Conservation (phyloP, 768 basidiomycete species). For the Tephrocybe sp. region DNA sequence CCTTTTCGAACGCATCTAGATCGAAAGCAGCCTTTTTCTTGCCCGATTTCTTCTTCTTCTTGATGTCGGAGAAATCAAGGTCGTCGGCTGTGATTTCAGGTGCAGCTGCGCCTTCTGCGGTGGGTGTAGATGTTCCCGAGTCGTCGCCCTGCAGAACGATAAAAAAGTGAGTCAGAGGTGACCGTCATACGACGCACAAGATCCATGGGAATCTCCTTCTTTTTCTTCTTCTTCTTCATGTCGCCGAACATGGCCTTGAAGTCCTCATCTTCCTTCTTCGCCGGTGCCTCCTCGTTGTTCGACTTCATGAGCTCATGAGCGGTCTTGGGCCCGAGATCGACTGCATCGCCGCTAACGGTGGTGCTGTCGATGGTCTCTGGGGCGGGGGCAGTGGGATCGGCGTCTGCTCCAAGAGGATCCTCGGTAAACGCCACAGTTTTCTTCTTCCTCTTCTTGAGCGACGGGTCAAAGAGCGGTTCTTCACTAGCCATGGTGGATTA, state of each 20-base stretch:
- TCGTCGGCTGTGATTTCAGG: conserved; percentile 66
- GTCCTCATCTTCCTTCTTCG: conserved; percentile 69
- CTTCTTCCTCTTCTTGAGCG: conserved; percentile 86
- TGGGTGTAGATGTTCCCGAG: conserved; percentile 66
- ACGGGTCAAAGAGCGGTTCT: conserved; percentile 81
- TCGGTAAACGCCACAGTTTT: conserved; percentile 84
- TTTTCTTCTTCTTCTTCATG: conserved; percentile 92
- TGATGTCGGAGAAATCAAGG: conserved; percentile 92
- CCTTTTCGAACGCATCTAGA: conserved; percentile 93
- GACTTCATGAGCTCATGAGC: conserved; percentile 75
- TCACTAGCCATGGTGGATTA: conserved; percentile 52
- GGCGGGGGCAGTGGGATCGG: conserved; percentile 78
- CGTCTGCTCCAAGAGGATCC: conserved; percentile 79
- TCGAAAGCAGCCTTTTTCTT: conserved; percentile 90
- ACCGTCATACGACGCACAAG: conserved; percentile 46
- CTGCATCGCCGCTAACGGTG: conserved; percentile 67
- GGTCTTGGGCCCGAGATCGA: conserved; percentile 77
- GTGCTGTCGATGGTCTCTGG: conserved; percentile 72
- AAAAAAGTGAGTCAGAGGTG: background rate
- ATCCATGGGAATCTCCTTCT: conserved; percentile 87
- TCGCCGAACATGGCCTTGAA: conserved; percentile 86
- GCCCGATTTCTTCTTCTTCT: conserved; percentile 90
- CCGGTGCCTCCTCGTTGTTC: conserved; percentile 35
- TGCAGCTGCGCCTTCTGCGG: conserved; percentile 38
- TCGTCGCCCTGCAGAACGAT: conserved; percentile 52